Conservation (phyloP, 2,329 filamentous ascomycete species). For the Gaeumannomyces sp. region DNA sequence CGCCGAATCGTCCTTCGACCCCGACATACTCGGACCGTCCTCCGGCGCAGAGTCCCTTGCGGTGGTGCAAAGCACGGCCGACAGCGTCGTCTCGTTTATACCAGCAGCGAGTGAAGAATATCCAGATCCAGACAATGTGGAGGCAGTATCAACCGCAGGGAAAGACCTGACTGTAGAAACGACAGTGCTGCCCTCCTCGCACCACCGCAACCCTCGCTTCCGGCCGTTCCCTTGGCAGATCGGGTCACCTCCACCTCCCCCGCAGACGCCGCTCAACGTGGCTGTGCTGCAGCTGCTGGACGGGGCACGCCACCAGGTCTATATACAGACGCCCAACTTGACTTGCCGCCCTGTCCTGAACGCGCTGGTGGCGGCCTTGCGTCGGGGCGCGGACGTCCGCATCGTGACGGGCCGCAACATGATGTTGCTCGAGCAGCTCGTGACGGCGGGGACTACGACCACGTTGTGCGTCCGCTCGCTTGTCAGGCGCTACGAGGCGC, state of each 20-base stretch:
- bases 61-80: slow-evolving; percentile 1
- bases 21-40: background rate
- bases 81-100: background rate
- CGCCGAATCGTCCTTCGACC: background rate
- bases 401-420: slow-evolving; percentile 62
- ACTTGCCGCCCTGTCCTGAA: slow-evolving; percentile 60
- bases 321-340: slow-evolving; percentile 72
- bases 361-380: slow-evolving; percentile 54
- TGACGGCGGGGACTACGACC: slow-evolving; percentile 72
- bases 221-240: slow-evolving; percentile 50
- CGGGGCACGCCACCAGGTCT: slow-evolving; percentile 52
- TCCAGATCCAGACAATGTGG: background rate
- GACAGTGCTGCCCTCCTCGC: slow-evolving; percentile 66
- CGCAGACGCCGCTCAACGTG: slow-evolving; percentile 61
- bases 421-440: slow-evolving; percentile 75
- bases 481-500: slow-evolving; percentile 44
- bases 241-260: slow-evolving; percentile 35
- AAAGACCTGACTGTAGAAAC: slow-evolving; percentile 27
- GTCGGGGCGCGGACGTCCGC: slow-evolving; percentile 60
- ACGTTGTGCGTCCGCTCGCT: slow-evolving; percentile 55
- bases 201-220: slow-evolving; percentile 63
- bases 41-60: background rate
- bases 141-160: background rate
- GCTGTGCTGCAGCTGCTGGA: slow-evolving; percentile 56
- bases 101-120: background rate